Evolutionary conservation across 2,329 filamentous ascomycete species (phyloP).

Genomic region (Diaporthe australafricana): DNA sequence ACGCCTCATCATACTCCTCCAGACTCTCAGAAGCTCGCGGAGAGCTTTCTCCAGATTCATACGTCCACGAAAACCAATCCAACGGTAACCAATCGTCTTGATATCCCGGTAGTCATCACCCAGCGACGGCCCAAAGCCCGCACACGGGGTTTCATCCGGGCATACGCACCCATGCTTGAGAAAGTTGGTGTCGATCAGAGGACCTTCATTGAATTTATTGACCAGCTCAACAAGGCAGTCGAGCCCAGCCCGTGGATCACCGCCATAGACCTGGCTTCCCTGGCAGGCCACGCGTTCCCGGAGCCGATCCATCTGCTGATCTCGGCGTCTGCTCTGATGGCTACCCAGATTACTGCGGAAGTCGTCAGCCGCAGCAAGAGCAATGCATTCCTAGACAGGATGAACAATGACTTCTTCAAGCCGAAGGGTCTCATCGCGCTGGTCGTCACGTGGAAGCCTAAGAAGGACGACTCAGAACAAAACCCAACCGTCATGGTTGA

Average conservation of each 20-base stretch:
- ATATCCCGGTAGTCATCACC: conserved; percentile 62
- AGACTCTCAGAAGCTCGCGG: conserved; percentile 13
- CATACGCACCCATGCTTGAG: conserved; percentile 61
- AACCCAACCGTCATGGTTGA: conserved; percentile 43
- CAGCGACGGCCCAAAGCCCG: conserved; percentile 62
- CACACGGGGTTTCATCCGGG: conserved; percentile 62
- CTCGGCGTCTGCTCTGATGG: conserved; percentile 55
- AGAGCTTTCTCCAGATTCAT: conserved; percentile 24
- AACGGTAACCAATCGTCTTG: conserved; percentile 40
- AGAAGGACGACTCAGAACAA: conserved; percentile 38
- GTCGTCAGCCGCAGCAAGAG: conserved; percentile 53
- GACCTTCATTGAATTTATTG: conserved; percentile 60
- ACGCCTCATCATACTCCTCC: background rate
- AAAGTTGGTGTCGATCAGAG: conserved; percentile 59
- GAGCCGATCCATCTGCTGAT: conserved; percentile 54
- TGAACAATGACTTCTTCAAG: conserved; percentile 68
- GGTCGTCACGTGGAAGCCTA: conserved; percentile 65
- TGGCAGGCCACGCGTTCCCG: conserved; percentile 52
- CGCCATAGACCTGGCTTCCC: conserved; percentile 54
- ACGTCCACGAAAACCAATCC: background rate
- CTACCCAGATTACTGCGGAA: conserved; percentile 54
- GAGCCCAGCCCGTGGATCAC: conserved; percentile 49
- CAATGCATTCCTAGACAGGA: conserved; percentile 65
- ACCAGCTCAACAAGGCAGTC: conserved; percentile 58
- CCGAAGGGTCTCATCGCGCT: conserved; percentile 63